Evolutionary conservation across 176 grass and related monocot genomes (phyloP).

Genomic region (Musa troglodytarum): DNA sequence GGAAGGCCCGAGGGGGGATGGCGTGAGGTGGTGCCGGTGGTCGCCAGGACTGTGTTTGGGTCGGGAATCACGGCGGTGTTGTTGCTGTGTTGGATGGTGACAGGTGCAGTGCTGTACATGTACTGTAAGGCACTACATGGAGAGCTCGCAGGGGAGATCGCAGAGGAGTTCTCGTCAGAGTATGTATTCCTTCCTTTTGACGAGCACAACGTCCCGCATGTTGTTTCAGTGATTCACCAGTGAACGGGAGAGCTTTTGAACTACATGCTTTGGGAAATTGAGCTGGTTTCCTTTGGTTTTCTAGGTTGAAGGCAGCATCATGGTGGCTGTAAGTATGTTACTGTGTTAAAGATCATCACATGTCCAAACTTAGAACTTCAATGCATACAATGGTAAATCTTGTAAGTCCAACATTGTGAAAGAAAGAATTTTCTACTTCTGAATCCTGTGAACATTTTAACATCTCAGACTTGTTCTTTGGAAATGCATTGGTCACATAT

Average conservation of each 20-base stretch:
- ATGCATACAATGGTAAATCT: neutral
- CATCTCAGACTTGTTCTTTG: too few species aligned
- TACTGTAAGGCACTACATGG: constrained; percentile 36
- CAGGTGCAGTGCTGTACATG: constrained; percentile 25
- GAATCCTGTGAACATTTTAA: too few species aligned
- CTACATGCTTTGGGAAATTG: neutral
- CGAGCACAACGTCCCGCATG: constrained; percentile 20
- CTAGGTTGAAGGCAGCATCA: neutral
- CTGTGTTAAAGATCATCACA: neutral
- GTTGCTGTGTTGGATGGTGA: constrained; percentile 25
- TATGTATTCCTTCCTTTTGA: constrained; percentile 33
- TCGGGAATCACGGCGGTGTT: constrained; percentile 24
- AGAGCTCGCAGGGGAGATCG: constrained; percentile 34
- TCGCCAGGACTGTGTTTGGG: constrained; percentile 15
- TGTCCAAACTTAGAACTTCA: neutral
- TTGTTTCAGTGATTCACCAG: constrained; percentile 27
- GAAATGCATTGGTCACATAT: too few species aligned
- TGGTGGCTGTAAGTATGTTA: neutral
- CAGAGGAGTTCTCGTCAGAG: constrained; percentile 27
- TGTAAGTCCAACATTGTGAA: too few species aligned
- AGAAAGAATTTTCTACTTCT: too few species aligned
- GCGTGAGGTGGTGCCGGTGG: neutral
- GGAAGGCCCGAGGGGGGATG: neutral
- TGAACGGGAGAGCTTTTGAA: constrained; percentile 1
- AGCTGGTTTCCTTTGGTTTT: neutral